phyloP scores from a whole-genome alignment of 495 filamentous ascomycete species.

The Letharia lupina region DNA sequence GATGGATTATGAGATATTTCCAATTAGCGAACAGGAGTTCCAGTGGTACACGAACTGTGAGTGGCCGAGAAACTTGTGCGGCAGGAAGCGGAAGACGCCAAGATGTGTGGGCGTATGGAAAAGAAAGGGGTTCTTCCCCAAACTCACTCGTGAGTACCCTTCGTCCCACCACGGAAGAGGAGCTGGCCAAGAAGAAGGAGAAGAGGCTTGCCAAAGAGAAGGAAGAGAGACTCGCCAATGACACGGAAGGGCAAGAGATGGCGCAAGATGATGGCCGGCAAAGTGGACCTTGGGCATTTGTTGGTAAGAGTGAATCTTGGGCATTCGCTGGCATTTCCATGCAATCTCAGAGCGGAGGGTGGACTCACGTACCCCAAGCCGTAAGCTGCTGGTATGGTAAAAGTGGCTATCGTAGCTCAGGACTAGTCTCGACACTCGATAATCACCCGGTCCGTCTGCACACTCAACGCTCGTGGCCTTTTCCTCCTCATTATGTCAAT shows the following conservation, averaged over 20 bases:
- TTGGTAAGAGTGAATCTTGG: background rate
- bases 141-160: background rate
- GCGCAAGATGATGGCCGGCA: background rate
- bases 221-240: background rate
- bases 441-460: too few species aligned
- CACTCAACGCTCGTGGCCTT: too few species aligned
- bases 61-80: background rate
- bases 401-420: too few species aligned
- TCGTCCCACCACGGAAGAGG: background rate
- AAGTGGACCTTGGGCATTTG: background rate
- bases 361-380: too few species aligned
- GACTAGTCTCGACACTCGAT: too few species aligned
- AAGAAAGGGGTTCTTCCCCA: background rate
- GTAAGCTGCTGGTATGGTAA: too few species aligned
- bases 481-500: too few species aligned
- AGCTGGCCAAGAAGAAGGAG: background rate
- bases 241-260: background rate
- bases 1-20: background rate
- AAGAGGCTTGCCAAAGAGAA: too few species aligned
- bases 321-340: background rate
- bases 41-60: background rate
- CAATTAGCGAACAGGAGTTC: too few species aligned
- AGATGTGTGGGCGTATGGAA: background rate
- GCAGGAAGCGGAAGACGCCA: background rate
- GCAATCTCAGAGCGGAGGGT: background rate